These are phyloP conservation scores for Boletus semigastroideus DNA, from an alignment of 1,284 basidiomycete species.

Conservation along the genomic window DNA sequence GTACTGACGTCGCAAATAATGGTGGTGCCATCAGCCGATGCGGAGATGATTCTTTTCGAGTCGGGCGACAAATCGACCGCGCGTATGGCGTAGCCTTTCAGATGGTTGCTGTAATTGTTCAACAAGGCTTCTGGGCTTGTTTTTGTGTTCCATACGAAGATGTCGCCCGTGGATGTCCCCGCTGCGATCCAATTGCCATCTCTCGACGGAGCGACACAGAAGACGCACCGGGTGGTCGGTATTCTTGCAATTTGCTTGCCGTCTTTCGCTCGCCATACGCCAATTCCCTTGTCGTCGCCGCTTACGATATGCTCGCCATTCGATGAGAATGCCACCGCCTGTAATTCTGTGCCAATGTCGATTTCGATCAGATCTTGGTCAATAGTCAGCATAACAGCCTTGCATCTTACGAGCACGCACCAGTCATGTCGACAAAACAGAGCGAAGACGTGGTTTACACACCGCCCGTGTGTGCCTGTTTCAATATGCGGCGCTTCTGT, in stretches of 20 bases:
- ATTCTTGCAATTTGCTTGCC: background rate
- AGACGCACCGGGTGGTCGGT: background rate
- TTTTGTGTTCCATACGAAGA: background rate
- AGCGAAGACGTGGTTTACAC: too few relatives aligned
- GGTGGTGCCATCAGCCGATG: too few relatives aligned
- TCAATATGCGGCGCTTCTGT: too few relatives aligned
- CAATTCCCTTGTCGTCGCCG: background rate
- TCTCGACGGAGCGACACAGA: background rate
- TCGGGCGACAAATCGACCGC: too few relatives aligned
- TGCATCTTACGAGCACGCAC: background rate
- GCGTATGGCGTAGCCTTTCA: too few relatives aligned
- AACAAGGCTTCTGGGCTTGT: too few relatives aligned
- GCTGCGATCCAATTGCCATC: background rate
- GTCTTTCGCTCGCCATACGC: background rate
- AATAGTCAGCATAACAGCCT: background rate
- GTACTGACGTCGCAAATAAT: too few relatives aligned
- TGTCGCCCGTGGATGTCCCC: background rate
- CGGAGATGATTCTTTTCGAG: too few relatives aligned
- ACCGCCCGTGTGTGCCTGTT: too few relatives aligned
- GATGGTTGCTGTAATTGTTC: too few relatives aligned
- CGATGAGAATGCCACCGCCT: background rate
- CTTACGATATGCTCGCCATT: background rate
- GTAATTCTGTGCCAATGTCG: background rate
- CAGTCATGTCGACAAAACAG: background rate
- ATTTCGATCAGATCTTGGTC: background rate